Evolutionary conservation across 2,329 filamentous ascomycete species (phyloP).

Genomic region (Domatiomyces catenatus): DNA sequence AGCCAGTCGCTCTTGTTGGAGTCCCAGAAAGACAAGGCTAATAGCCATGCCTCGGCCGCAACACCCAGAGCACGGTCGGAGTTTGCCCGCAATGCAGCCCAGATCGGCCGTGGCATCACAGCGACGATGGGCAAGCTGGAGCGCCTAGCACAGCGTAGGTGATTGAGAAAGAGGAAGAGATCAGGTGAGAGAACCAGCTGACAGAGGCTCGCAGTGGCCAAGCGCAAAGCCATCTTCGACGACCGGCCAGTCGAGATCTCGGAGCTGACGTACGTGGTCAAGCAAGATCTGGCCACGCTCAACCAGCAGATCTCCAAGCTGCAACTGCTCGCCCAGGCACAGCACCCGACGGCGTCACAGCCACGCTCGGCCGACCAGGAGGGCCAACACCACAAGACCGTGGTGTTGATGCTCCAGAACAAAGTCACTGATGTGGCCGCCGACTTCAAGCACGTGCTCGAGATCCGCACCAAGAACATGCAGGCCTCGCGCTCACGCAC

Average conservation of each 20-base stretch:
- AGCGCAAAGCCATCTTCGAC: slow-evolving; percentile 91
- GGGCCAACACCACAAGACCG: slow-evolving; percentile 95
- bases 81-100: slow-evolving; percentile 79
- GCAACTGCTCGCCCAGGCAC: slow-evolving; percentile 60
- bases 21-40: slow-evolving; percentile 44
- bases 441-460: slow-evolving; percentile 94
- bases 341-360: slow-evolving; percentile 47
- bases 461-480: slow-evolving; percentile 94
- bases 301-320: slow-evolving; percentile 79
- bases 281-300: slow-evolving; percentile 74
- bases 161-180: neutral
- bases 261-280: slow-evolving; percentile 93
- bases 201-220: slow-evolving; percentile 49
- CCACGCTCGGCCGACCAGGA: slow-evolving; percentile 49
- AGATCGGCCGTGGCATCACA: slow-evolving; percentile 82
- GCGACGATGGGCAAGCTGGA: slow-evolving; percentile 90
- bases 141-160: slow-evolving; percentile 67
- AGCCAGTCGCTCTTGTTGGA: slow-evolving; percentile 65
- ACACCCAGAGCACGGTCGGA: slow-evolving; percentile 52
- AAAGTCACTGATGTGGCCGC: slow-evolving; percentile 63
- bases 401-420: slow-evolving; percentile 19
- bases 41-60: slow-evolving; percentile 38
- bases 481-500: slow-evolving; percentile 83
- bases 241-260: slow-evolving; percentile 94
- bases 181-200: neutral